Base-by-base conservation (phyloP, 2,329 filamentous ascomycete genomes). In the Curvularia sp. region DNA sequence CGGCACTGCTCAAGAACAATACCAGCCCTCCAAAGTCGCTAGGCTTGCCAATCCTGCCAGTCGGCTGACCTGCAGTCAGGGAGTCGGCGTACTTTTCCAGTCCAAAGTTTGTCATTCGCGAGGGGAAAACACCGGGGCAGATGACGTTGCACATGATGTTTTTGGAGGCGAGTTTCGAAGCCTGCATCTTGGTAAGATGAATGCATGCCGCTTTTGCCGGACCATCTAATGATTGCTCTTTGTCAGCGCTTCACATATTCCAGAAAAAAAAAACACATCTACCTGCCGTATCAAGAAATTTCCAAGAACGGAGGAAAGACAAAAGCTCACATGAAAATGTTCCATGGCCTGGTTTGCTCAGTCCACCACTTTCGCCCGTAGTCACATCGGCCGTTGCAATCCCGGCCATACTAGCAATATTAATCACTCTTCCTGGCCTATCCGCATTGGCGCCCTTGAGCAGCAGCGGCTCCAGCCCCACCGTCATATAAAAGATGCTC, bases 51-150 rank as follows among this genome's bases (percentile, higher is more conserved):
- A 82, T 75, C 15, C 81, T 68, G 1, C 81, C 81, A 10, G 77
- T 80, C 1, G 81, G 81, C 69, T 83, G 81, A 6, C 76, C 73
- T 0, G 74, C 63, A 42, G 81, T 77, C 19, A 86, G 77, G 1
- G 76, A 75, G 39, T 84, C 81, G 49, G 78, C 77, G 53, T 79
- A 83, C 53, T 80, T 79, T 30, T 82, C 72, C 45, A 86, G 73
- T 0, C 82, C 83, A 30, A 80, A 83, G n/a, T 77, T 79, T 62
- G 83, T 84, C 82, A 84, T 84, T 46, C 83, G 81, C 28, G 80
- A 82, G 43, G 83, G 77, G 63, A 84, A 84, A 13, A 79, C 77
- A n/a, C 78, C 78, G 0, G 75, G 78, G 60, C 77, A 79, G 47
- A 80, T 73, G 36, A 74, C 74, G 51, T 80, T 82, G 59, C 79